Base-by-base conservation (phyloP, 805 yeast species). In the Metschnikowia corniflorae region DNA sequence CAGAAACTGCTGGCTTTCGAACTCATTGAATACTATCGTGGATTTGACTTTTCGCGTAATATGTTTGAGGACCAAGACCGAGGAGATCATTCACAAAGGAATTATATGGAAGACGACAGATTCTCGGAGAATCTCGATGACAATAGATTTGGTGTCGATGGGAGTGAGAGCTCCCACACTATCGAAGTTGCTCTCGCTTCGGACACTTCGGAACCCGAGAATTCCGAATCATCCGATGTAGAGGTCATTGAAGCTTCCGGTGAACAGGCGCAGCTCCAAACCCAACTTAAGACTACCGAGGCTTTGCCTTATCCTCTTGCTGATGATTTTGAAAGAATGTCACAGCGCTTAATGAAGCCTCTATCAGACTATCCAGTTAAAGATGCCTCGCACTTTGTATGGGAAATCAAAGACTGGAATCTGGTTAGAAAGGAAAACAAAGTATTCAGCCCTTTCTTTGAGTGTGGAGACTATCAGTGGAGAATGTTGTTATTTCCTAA, bases 401-500 rank as follows among this genome's bases (percentile, higher is more conserved):
- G 81, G 81, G 65, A 68, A 31, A 72, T 77, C 31, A 58, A 60
- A 6, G 65, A 69, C 39, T 77, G 82, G 82, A 33, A 37, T 14
- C 49, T 60, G 16, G 48, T 51, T 5, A 51, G 72, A 32, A 54
- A 55, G 26, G 68, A 61, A 8, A 69, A 68, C 22, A 66, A 67
- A 42, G 79, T 38, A 69, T 77, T 65, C 34, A 61, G 70, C 7
- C 70, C 71, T 0, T 53, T 58, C 14, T 80, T 78, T 46, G 61
- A 57, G 33, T 71, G 80, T 43, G 91, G 87, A 2, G 80, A 73
- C 1, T 77, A 59, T 50, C 75, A 75, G 26, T 85, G 86, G 81
- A 78, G 79, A 47, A 55, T 88, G 3, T 64, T 91, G 26, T 56
- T 91, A 23, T 86, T 88, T 55, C 95, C 96, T 0, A 73, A 73